Percentiles rank a stretch among this genome's conserved stretches.
phyloP scores from a whole-genome alignment of 2,329 filamentous ascomycete genomes.

The Diaporthe eres region DNA sequence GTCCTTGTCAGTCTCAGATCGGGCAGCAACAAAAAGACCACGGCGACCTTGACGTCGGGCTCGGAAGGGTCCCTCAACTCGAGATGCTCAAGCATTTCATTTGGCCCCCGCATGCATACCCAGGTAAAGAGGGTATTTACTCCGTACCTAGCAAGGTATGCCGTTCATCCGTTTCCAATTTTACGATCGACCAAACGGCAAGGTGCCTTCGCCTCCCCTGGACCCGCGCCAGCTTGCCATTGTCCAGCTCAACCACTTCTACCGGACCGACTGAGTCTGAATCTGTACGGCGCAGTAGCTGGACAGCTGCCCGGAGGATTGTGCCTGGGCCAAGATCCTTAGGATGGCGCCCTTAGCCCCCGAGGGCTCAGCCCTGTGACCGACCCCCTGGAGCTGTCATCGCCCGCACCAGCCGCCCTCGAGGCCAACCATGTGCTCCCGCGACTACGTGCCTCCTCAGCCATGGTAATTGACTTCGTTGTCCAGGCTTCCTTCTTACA shows the following conservation, averaged over 20 bases:
- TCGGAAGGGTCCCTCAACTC: background rate
- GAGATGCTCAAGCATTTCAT: background rate
- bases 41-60: background rate
- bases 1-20: background rate
- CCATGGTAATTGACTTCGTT: background rate
- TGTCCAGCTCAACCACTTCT: background rate
- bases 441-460: background rate
- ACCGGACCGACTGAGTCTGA: too few species aligned
- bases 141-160: background rate
- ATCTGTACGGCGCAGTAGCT: slow-evolving; percentile 29
- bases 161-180: background rate
- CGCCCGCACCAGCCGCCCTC: background rate
- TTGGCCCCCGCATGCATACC: background rate
- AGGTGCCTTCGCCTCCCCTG: background rate
- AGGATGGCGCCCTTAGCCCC: slow-evolving; percentile 6
- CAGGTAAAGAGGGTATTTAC: background rate
- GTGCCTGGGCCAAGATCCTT: slow-evolving; percentile 1
- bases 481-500: background rate
- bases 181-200: background rate
- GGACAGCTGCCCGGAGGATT: slow-evolving; percentile 4
- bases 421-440: slow-evolving; percentile 6
- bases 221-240: background rate
- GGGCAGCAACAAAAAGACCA: background rate
- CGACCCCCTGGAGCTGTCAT: background rate
- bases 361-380: slow-evolving; percentile 7